phyloP scores from a whole-genome alignment of 176 grass and related monocot genomes.

The Aegilops tauschii region DNA sequence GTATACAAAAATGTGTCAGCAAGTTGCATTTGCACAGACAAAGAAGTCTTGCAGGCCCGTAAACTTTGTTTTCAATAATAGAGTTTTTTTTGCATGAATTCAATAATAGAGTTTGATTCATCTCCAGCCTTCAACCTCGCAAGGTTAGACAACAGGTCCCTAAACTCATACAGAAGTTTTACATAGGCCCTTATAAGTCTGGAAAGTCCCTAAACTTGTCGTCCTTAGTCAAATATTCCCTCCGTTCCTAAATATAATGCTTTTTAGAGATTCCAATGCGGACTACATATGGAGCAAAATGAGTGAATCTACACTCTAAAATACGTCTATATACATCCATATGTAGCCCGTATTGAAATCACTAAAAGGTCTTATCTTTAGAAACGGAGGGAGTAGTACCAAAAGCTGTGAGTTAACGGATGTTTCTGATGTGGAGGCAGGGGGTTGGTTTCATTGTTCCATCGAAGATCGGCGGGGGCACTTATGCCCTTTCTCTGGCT shows the following conservation, averaged over 20 bases:
- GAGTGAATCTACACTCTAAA: too few species aligned
- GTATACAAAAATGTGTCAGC: slow-evolving; percentile 26
- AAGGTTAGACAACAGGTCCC: not conserved
- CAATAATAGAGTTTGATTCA: not conserved
- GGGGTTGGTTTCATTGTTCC: not conserved
- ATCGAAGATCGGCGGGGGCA: not conserved
- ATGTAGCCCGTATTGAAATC: too few species aligned
- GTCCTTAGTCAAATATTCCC: not conserved
- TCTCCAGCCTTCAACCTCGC: not conserved
- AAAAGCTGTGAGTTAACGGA: not conserved
- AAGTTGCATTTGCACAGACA: slow-evolving; percentile 12
- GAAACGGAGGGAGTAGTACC: not conserved
- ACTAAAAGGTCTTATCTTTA: too few species aligned
- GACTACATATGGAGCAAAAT: too few species aligned
- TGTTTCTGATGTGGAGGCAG: not conserved
- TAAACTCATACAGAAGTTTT: slow-evolving; percentile 4
- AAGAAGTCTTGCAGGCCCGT: not conserved
- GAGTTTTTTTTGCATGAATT: not conserved
- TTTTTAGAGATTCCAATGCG: too few species aligned
- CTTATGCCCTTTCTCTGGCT: not conserved
- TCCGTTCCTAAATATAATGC: too few species aligned
- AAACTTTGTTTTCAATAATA: not conserved
- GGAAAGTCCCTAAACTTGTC: not conserved
- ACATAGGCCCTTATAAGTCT: not conserved
- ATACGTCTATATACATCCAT: too few species aligned